phyloP scores from a whole-genome alignment of 2,329 filamentous ascomycete genomes.

The Phialophora verrucosa region DNA sequence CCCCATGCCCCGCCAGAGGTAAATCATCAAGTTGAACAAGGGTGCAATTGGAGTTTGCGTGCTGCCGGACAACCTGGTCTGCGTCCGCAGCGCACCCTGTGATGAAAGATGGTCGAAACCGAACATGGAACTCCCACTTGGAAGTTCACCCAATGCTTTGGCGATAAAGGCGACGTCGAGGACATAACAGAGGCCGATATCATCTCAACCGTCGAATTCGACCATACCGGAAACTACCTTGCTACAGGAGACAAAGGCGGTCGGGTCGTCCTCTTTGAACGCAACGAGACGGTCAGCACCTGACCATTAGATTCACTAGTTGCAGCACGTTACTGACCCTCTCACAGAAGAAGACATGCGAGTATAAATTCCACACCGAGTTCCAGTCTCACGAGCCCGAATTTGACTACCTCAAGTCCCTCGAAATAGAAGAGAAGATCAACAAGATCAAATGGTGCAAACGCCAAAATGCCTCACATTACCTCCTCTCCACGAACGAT shows the following conservation, averaged over 20 bases:
- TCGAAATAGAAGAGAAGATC: slow-evolving; percentile 99
- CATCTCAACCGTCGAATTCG: slow-evolving; percentile 60
- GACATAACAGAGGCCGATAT: slow-evolving; percentile 85
- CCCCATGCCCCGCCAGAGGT: slow-evolving; percentile 31
- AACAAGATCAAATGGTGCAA: slow-evolving; percentile 99
- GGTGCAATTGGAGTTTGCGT: slow-evolving; percentile 29
- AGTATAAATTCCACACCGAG: slow-evolving; percentile 99
- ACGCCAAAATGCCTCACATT: slow-evolving; percentile 97
- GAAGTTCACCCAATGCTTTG: slow-evolving; percentile 99
- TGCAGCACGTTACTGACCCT: slow-evolving; percentile 19
- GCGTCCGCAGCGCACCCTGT: slow-evolving; percentile 36
- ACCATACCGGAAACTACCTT: slow-evolving; percentile 59
- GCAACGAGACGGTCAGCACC: slow-evolving; percentile 86
- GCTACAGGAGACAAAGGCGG: slow-evolving; percentile 60
- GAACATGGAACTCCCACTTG: slow-evolving; percentile 93
- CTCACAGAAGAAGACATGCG: slow-evolving; percentile 95
- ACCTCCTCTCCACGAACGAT: slow-evolving; percentile 97
- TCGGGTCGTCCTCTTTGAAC: slow-evolving; percentile 60
- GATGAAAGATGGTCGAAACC: slow-evolving; percentile 88
- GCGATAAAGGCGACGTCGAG: slow-evolving; percentile 98
- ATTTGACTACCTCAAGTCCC: slow-evolving; percentile 98
- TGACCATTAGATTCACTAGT: neutral
- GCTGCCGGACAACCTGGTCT: slow-evolving; percentile 12
- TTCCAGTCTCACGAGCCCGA: slow-evolving; percentile 99
- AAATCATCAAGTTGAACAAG: slow-evolving; percentile 21